phyloP scores from a whole-genome alignment of 2,329 filamentous ascomycete species.

The Chalaropsis thielavioides region DNA sequence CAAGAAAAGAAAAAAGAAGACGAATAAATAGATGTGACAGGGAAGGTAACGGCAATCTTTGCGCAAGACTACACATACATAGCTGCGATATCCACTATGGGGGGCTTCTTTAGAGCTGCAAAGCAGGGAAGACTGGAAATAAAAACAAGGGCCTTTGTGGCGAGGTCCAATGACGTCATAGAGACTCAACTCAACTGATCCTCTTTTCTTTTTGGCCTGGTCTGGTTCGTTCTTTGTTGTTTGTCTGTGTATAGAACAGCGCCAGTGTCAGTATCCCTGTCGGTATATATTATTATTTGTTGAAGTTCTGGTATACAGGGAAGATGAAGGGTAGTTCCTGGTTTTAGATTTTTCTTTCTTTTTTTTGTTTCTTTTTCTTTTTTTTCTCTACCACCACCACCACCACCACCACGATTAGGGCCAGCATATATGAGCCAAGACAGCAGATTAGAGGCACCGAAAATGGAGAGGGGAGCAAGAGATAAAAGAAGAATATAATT shows the following conservation, averaged over 20 bases:
- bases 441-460: no score
- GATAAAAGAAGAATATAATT: neutral
- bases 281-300: no score
- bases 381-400: neutral
- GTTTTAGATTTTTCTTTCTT: neutral
- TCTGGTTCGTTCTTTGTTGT: neutral
- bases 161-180: neutral
- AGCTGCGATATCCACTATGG: neutral
- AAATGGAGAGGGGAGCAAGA: no score
- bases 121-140: neutral
- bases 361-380: neutral
- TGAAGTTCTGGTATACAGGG: no score
- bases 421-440: no score
- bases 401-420: no score
- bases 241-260: no score
- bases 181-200: neutral
- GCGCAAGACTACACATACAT: no score
- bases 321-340: neutral
- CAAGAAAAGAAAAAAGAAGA: constrained; percentile 18
- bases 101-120: neutral
- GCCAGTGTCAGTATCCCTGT: no score
- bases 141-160: neutral
- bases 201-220: neutral
- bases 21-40: neutral
- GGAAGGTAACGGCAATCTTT: no score